Conservation (phyloP, 2,329 filamentous ascomycete species). For the Xylariaceae sp. region DNA sequence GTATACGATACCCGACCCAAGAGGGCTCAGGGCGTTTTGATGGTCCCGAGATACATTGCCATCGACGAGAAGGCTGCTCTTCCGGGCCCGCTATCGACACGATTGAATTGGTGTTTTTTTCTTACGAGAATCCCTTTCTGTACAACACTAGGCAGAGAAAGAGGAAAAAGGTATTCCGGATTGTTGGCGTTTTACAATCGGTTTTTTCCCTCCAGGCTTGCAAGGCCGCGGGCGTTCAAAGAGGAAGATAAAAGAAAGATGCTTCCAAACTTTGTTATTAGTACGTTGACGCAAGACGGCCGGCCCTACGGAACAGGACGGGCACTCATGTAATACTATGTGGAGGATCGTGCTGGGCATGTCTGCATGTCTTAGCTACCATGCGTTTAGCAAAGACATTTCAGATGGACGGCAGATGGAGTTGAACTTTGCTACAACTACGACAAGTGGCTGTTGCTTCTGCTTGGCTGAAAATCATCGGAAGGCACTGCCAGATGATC, state of each 20-base stretch:
- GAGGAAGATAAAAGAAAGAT: constrained; percentile 5
- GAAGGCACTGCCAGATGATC: constrained; percentile 12
- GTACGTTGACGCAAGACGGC: constrained; percentile 7
- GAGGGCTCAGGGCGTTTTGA: too few relatives aligned
- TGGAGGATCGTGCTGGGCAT: constrained; percentile 9
- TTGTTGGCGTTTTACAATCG: constrained; percentile 9
- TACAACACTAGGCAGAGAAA: constrained; percentile 9
- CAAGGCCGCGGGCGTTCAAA: constrained; percentile 14
- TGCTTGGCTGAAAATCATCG: constrained; percentile 6
- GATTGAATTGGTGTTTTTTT: background rate
- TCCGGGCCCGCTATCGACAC: too few relatives aligned
- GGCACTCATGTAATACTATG: constrained; percentile 18
- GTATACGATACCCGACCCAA: background rate
- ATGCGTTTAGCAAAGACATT: too few relatives aligned
- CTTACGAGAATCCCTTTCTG: constrained; percentile 4
- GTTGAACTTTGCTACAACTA: background rate
- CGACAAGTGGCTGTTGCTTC: background rate
- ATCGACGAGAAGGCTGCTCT: too few relatives aligned
- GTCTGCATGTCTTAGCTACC: constrained; percentile 1
- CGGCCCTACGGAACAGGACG: constrained; percentile 14
- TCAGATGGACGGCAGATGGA: background rate
- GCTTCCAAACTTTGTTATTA: constrained; percentile 4
- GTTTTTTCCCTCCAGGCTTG: constrained; percentile 1
- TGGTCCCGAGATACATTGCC: too few relatives aligned
- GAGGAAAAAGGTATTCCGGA: background rate